Base-by-base conservation (phyloP, 257 asterid species). In the Solanum gandarillasii region DNA sequence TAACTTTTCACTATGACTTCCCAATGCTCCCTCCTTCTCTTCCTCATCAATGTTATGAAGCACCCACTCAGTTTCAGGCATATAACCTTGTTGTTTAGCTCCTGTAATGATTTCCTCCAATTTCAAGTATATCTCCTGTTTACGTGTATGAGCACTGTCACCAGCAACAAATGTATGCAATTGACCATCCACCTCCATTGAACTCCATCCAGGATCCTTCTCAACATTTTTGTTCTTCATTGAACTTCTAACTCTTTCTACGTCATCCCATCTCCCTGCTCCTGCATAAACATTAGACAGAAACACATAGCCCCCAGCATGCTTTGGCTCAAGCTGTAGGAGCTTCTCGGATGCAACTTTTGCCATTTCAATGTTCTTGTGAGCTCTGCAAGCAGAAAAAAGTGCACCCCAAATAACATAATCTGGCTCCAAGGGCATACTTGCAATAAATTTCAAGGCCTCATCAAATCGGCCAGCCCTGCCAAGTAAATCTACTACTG, bases 171-270 rank as follows among this genome's bases (percentile, higher is more conserved):
- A 92, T 31, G 84, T 90, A 71, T 88, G 93, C 88, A 88, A 88
- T 39, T 84, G 41, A 35, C 89, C 91, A 86, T 87, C 87, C 83
- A 91, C 88, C 89, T 90, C 94, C 78, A 88, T 87, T 31, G 87
- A 91, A 86, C 94, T 92, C 94, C 93, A 91, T 84, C 94, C 93
- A 58, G 94, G 91, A 84, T 90, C 88, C 87, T 91, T 91, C 1
- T 34, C 90, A 31, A 90, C 87, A 52, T 90, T 92, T 35, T 85
- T 87, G 72, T 81, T 71, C 85, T 89, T 91, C 92, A 91, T 91
- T 58, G 91, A 89, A 83, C 39, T 79, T 76, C 92, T 90, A 88
- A 91, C 90, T 65, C 86, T 89, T 88, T 91, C 92, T 34, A 87
- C 93, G 18, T 90, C 92, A 83, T 90, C 91, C 93, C 93, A 91